phyloP scores from a whole-genome alignment of 1,284 basidiomycete species.

The Filobasidium uniguttulatum region DNA sequence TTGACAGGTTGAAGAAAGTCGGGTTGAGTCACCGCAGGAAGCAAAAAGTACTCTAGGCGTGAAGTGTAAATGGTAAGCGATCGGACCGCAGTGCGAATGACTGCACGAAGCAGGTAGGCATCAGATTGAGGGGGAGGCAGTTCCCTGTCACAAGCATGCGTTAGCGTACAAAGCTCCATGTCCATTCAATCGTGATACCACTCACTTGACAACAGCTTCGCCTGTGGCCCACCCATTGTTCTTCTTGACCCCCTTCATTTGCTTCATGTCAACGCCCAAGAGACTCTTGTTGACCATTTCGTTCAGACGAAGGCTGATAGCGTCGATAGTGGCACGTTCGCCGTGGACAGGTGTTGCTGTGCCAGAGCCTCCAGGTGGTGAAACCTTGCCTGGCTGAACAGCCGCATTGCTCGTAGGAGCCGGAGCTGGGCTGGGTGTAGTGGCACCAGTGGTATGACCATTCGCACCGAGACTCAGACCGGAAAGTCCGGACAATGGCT shows the following conservation, averaged over 20 bases:
- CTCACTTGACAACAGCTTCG: constrained; percentile 32
- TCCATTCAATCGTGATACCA: too few species aligned
- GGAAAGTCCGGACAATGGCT: constrained; percentile 15
- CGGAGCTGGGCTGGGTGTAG: constrained; percentile 5
- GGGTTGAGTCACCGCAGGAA: constrained; percentile 34
- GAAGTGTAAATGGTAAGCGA: constrained; percentile 35
- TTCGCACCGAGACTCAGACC: not conserved
- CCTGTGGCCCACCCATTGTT: constrained; percentile 33
- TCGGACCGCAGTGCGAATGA: constrained; percentile 32
- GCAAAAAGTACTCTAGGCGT: constrained; percentile 35
- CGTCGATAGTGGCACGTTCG: constrained; percentile 31
- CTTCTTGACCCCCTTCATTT: constrained; percentile 33
- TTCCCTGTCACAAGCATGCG: constrained; percentile 18
- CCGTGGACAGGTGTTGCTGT: constrained; percentile 15
- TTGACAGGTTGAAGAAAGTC: constrained; percentile 28
- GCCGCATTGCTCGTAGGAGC: constrained; percentile 7
- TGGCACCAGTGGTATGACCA: constrained; percentile 12
- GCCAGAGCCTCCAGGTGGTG: constrained; percentile 7
- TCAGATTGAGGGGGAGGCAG: constrained; percentile 30
- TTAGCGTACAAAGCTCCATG: too few species aligned
- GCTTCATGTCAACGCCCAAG: constrained; percentile 32
- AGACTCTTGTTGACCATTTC: constrained; percentile 36
- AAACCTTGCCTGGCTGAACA: constrained; percentile 5
- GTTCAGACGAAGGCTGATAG: constrained; percentile 33
- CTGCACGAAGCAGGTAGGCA: constrained; percentile 35